Percentiles rank a stretch among this genome's conserved stretches.
Conservation (phyloP, 345 rosid genomes). For the Mercurialis annua region DNA sequence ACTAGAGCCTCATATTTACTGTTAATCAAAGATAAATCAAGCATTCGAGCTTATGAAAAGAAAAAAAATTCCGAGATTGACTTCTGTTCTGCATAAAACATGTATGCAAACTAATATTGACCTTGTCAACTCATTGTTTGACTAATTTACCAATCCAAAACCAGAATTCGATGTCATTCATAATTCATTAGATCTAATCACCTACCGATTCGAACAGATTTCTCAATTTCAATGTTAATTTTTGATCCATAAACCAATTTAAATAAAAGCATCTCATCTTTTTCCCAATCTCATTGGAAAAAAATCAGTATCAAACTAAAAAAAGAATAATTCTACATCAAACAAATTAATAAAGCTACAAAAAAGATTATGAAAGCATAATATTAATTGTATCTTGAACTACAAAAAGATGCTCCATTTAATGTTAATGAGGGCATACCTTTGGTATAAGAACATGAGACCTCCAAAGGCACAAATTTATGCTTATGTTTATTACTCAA, state of each 20-base stretch:
- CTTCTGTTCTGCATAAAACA: neutral
- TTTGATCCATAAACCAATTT: neutral
- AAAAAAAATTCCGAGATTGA: neutral
- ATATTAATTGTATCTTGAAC: neutral
- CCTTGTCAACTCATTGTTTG: neutral
- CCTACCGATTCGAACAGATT: neutral
- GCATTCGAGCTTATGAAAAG: neutral
- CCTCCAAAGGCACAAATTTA: constrained; percentile 27
- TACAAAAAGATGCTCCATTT: neutral
- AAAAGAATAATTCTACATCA: neutral
- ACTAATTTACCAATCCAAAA: neutral
- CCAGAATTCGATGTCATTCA: neutral
- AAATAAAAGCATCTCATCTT: neutral
- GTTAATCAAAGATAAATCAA: neutral
- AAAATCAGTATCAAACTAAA: neutral
- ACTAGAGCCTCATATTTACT: neutral
- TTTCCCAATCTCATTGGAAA: neutral
- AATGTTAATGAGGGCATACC: constrained; percentile 33
- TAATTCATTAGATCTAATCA: neutral
- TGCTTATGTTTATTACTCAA: constrained; percentile 12
- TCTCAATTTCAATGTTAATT: neutral
- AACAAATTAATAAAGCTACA: neutral
- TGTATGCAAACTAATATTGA: too few species aligned
- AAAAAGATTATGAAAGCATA: neutral
- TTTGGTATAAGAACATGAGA: constrained; percentile 46